phyloP scores from a whole-genome alignment of 2,329 filamentous ascomycete species.

The Aspergillus unguis region DNA sequence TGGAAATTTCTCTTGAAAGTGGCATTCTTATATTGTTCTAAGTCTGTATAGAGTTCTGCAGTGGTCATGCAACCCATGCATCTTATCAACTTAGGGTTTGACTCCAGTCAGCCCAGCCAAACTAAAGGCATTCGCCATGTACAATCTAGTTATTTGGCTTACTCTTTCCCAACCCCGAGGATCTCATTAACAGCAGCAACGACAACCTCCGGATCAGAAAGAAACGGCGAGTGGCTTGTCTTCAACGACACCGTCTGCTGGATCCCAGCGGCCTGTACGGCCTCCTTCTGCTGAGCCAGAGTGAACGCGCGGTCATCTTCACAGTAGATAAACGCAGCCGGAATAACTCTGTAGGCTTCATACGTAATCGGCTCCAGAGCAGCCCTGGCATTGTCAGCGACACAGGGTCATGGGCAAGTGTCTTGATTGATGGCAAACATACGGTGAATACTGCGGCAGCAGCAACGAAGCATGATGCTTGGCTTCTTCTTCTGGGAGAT shows the following conservation, averaged over 20 bases:
- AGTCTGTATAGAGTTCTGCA: too few species aligned
- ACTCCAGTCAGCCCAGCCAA: too few species aligned
- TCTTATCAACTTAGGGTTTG: too few species aligned
- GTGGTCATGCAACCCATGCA: too few species aligned
- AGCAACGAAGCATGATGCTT: slow-evolving; percentile 1
- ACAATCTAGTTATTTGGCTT: too few species aligned
- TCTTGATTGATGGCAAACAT: not conserved
- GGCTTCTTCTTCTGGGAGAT: not conserved
- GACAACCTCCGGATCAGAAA: not conserved
- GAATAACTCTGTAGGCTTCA: not conserved
- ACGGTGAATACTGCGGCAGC: not conserved
- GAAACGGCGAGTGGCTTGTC: not conserved
- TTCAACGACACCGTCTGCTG: not conserved
- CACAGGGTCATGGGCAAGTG: not conserved
- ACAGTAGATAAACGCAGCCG: not conserved
- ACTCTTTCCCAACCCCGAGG: too few species aligned
- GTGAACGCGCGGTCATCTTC: not conserved
- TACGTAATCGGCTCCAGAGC: not conserved
- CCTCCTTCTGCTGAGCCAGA: not conserved
- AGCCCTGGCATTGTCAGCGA: not conserved
- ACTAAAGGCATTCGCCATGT: too few species aligned
- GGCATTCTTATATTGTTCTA: too few species aligned
- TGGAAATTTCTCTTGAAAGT: too few species aligned
- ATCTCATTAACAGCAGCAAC: not conserved
- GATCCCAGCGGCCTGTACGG: not conserved